Evolutionary conservation across 2,329 filamentous ascomycete species (phyloP), one percentile per base, ranked within the genome.

Genomic region (Cylindrodendrum hubeiense): DNA sequence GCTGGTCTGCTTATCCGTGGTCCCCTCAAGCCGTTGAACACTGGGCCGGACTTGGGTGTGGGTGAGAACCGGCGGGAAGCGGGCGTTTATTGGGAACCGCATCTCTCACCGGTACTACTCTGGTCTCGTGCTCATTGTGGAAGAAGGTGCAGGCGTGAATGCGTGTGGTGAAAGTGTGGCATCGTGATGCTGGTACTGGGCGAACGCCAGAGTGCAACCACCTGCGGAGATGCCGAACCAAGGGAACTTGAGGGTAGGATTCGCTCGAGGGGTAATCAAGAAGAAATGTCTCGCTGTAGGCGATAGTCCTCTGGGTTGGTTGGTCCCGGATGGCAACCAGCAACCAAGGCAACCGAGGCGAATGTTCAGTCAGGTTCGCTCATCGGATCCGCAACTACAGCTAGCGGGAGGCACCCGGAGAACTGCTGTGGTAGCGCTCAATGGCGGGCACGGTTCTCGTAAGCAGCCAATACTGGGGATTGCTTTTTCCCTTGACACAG

Each of bases 221-320:
- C 30, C 46, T 52, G 28, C 41, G 47, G 47, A 53, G 41, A 50
- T 39, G 34, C 26, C 39, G 51, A 56, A 55, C 28, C 34, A 46
- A 62, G 54, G 44, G 41, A 44, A 44, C 15, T 17, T 24, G 43
- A 53, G 41, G 21, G 22, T 19, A 60, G 13, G 22, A 21, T 47
- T 19, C 30, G 49, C 13, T 21, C 57, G 26, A 53, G 41, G 53
- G 28, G 26, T 55, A 49, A 49, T 47, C 21, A 53, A 50, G 34
- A 33, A 57, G 15, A n/a, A 6, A 67, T 53, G 50, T 54, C 57
- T 60, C 43, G 59, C n/a, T 54, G 10, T 19, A 62, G 28, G 37
- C 8, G n/a, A 28, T 43, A 15, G 37, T 10, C 21, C 17, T 34
- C n/a, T 50, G 10, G 28, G 19, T 15, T 50, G 10, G 15, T 15